Base-by-base conservation (phyloP, 805 yeast genomes). In the Sugiyamaella boreocaroliniensis region DNA sequence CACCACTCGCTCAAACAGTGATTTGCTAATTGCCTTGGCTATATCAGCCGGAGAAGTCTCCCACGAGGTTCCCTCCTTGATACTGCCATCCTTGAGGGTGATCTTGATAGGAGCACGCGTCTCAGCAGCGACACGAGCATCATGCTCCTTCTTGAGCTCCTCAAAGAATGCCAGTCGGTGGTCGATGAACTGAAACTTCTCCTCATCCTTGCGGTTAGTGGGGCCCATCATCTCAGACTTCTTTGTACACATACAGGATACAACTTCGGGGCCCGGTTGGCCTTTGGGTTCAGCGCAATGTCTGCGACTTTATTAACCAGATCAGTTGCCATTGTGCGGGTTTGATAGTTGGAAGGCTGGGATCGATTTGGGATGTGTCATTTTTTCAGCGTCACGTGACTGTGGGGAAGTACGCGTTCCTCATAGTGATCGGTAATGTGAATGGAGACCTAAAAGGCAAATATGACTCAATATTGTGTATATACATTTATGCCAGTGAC, bases 41-140 rank as follows among this genome's bases (percentile, higher is more conserved):
- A 92, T 86, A 49, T 82, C 85, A 71, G 87, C 70, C 45, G 99
- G 99, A 26, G 89, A 75, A 48, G 98, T 89, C 70, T 90, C 97
- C 83, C 84, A 93, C 4, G 96, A 75, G 26, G 79, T 79, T 56
- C 88, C 99, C 61, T 78, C 84, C 68, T 85, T 83, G 53, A 79
- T 71, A 40, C 86, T 70, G 49, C 97, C 98, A 63, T 92, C 97
- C 67, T 85, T 87, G 70, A 92, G 76, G 50, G 95, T 86, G 68
- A 93, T 78, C 60, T 79, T 79, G 69, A 93, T 83, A 45, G 88
- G 77, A 22, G 74, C 80, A 51, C 82, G 79, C 49, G 75, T 74
- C 74, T 78, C 77, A 20, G 79, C 69, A 18, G 89, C 86, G 49
- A 84, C 72, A 57, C 79, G 81, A 4, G 80, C 90, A 63, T 88